Evolutionary conservation across 2,329 filamentous ascomycete genomes (phyloP), one percentile per base, ranked within the genome.

Genomic region (Fonsecaea monophora): DNA sequence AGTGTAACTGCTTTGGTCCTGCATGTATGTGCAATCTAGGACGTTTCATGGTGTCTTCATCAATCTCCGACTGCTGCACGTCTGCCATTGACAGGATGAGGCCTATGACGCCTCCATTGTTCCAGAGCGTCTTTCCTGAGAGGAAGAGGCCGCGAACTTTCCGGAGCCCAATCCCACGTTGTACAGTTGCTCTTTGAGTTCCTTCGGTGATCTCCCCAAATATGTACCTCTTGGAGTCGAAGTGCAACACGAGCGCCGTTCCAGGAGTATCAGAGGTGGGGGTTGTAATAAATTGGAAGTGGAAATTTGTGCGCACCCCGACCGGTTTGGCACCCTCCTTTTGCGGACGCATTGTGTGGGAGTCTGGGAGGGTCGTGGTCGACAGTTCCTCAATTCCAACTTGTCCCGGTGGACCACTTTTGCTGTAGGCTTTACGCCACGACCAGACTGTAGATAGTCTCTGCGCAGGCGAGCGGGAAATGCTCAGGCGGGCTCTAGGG

Each of bases 241-340:
- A 94, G 76, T 94, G 89, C 6, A 99, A 82, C 42, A 92, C 77
- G 37, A 98, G 78, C 58, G 87, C 86, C 1, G 92, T 92, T 62
- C 94, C 94, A 0, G 89, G 87, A 21, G 93, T 97, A 79, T 99
- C 95, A 66, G 90, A 90, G 71, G 94, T 95, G 13, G 94, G 94
- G 66, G 90, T 91, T 18, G 89, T 90, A 68, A 94, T 78, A 73
- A 98, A 81, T 77, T 96, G 89, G 64, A 94, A 83, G 73, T 83
- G 87, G 76, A 85, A 90, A 73, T 89, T 85, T 18, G 94, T 69
- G 18, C 62, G 59, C 32, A 66, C 53, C 34, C 66, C 68, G 9
- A 68, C 60, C 4, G 66, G 62, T 40, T 63, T 60, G 42, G 45
- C 18, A 9, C 53, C 66, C 25, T 60, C 66, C 34, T 48, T 42